Evolutionary conservation across 768 basidiomycete species (phyloP), one percentile per base, ranked within the genome.

Genomic region (Naganishia randhawae): DNA sequence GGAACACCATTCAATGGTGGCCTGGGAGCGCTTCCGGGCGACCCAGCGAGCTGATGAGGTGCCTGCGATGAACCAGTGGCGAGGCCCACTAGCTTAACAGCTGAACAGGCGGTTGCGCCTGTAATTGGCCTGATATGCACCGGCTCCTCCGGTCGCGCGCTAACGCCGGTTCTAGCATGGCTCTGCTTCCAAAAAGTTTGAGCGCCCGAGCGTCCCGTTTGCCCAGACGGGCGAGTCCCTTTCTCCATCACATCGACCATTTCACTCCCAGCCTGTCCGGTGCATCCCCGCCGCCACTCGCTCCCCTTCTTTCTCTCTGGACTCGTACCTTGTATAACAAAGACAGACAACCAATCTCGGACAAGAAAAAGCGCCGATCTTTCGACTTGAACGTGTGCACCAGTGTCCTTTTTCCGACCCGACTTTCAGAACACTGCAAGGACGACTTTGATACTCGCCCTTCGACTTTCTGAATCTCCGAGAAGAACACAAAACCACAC

Each of bases 321-420:
- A n/a, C 45, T 48, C 45, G 45, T 48, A 48, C 45, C 45, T 48
- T 48, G 45, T 48, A 48, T 48, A 48, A 48, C 45, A 48, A 48
- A 48, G 45, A 48, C 45, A 48, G 45, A 48, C 45, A 48, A 48
- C 14, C 45, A 48, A 48, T 48, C 45, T 48, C 25, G n/a, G 45
- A 48, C 45, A n/a, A 17, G 45, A 48, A 48, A 48, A 48, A 48
- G n/a, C 1, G 8, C n/a, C 45, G 41, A 19, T 42, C 7, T 42
- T 22, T 48, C 45, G 45, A 48, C 45, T 48, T 6, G 45, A 48
- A 48, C 4, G 45, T 22, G 45, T 48, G 16, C 8, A n/a, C 45
- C 45, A 48, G 45, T 48, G 45, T 48, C n/a, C 25, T 4, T 22
- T 48, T 48, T 22, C 45, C 45, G 45, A 48, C 45, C 45, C 45